Base-by-base conservation (phyloP, 345 rosid genomes). In the Euclidium syriacum region DNA sequence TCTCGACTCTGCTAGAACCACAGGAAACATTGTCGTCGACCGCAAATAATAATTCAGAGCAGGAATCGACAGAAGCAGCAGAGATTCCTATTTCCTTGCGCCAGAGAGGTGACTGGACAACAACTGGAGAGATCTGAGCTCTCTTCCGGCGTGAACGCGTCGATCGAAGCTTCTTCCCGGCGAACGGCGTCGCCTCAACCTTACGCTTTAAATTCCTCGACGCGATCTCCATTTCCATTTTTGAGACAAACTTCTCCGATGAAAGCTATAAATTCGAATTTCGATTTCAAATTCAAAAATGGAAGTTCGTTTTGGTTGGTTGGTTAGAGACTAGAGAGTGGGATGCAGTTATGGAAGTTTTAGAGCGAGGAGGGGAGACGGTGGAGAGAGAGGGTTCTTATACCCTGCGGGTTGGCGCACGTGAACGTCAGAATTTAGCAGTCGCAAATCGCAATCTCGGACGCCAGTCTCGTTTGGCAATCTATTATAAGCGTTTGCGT, bases 131-230 rank as follows among this genome's bases (percentile, higher is more conserved):
- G 54, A 81, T 62, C 34, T 72, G 74, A 19, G 74, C 61, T 47
- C 82, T 81, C 55, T 72, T 75, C 59, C 75, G 65, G 57, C 78
- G 86, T 22, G 79, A 72, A 26, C 65, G 80, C 60, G 73, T 78
- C 41, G 91, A 81, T 1, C 86, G 80, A 64, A 74, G 73, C 76
- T 81, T 85, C 80, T 68, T 79, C 66, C 62, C 64, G 33, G 70
- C 42, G 64, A 36, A 59, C 48, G 53, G 67, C 65, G 53, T 29
- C 35, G 49, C 36, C 44, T 64, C 75, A 16, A 59, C 59, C 75
- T 63, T 65, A n/a, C 65, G 60, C 56, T 65, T 73, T 10, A 44
- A 22, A 58, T 35, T 57, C 42, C 69, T 62, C 58, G 65, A 41
- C 62, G 64, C 52, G 55, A 62, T 67, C 64, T 61, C 71, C 68